A percentile compares a stretch with the other conserved stretches of the same genome.
phyloP scores from a whole-genome alignment of 192 early-diverging fungal genomes.

The Backusella psychrophila region DNA sequence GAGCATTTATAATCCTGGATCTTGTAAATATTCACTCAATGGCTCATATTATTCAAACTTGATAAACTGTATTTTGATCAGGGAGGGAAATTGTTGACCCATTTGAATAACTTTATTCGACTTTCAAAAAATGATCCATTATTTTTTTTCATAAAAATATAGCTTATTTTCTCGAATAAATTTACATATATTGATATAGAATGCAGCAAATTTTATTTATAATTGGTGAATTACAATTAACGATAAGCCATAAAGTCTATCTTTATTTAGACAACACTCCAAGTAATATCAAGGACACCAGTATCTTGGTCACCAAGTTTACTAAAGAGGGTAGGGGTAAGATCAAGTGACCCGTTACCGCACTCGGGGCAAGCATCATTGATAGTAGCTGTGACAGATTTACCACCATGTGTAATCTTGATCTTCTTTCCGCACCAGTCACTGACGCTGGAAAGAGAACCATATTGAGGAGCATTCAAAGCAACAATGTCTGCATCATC shows the following conservation, averaged over 20 bases:
- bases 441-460: slow-evolving; percentile 19
- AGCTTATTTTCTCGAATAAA: neutral
- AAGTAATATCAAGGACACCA: slow-evolving; percentile 40
- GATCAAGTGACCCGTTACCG: slow-evolving; percentile 31
- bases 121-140: too few relatives aligned
- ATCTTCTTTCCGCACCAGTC: slow-evolving; percentile 34
- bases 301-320: slow-evolving; percentile 28
- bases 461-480: slow-evolving; percentile 40
- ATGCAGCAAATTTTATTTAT: neutral
- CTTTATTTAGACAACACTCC: slow-evolving; percentile 37
- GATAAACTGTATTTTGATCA: too few relatives aligned
- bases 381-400: slow-evolving; percentile 37
- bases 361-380: slow-evolving; percentile 47
- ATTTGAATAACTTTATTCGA: too few relatives aligned
- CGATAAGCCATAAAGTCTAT: neutral
- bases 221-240: neutral
- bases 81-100: too few relatives aligned
- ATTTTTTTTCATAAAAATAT: too few relatives aligned
- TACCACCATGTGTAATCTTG: slow-evolving; percentile 26
- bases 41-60: too few relatives aligned
- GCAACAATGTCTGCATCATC: slow-evolving; percentile 43
- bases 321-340: slow-evolving; percentile 39
- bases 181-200: neutral
- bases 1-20: too few relatives aligned
- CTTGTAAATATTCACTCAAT: too few relatives aligned